These are phyloP conservation scores for Pythium rhizo-oryzae DNA, from an alignment of 352 stramenopile genomes.

Conservation along the genomic window DNA sequence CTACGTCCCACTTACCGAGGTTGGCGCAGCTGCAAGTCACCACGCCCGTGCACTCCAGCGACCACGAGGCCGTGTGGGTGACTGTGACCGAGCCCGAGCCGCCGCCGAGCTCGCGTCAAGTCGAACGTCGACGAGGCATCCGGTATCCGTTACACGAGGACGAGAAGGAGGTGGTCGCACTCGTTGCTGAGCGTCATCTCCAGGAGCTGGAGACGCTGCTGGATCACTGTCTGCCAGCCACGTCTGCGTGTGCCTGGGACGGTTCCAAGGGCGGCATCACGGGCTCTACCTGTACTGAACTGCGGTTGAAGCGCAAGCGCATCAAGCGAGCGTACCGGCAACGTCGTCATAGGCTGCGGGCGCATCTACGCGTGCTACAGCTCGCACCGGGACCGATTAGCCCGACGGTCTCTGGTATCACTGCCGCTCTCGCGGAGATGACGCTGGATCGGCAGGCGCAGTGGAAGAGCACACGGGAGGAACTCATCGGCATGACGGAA, in stretches of 20 bases:
- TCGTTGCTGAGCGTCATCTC: not conserved
- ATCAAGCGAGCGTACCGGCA: not conserved
- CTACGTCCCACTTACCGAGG: not conserved
- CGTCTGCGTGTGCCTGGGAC: not conserved
- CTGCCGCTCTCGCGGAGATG: not conserved
- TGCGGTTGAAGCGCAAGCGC: not conserved
- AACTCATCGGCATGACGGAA: not conserved
- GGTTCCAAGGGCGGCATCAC: not conserved
- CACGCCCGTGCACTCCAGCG: not conserved
- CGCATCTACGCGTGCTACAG: not conserved
- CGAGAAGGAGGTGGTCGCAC: not conserved
- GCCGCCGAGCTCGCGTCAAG: not conserved
- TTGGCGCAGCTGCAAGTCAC: not conserved
- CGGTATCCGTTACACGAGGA: not conserved
- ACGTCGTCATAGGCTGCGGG: not conserved
- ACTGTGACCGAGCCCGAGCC: not conserved
- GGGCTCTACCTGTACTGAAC: not conserved
- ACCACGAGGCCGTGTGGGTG: conserved; percentile 5
- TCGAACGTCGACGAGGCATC: not conserved
- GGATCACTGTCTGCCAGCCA: not conserved
- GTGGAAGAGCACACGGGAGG: not conserved
- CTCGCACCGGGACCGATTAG: not conserved
- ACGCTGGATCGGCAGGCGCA: not conserved
- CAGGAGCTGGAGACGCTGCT: not conserved
- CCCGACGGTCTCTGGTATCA: not conserved